A percentile compares a stretch with the other conserved stretches of the same genome.
Conservation (phyloP, 768 basidiomycete genomes). For the Amanita fuliginea region DNA sequence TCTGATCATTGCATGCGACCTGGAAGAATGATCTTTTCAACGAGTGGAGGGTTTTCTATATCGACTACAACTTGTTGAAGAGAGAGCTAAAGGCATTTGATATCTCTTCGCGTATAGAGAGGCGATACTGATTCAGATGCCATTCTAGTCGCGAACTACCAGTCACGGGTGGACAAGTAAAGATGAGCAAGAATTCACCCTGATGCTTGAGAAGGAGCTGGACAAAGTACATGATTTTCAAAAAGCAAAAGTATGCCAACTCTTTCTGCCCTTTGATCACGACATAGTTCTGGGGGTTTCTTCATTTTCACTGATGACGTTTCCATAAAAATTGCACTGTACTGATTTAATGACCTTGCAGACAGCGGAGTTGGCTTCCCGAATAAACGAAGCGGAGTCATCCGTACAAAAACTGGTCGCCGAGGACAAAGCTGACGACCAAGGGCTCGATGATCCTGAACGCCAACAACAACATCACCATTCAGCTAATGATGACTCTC, state of each 20-base stretch:
- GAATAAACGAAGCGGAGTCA: conserved; percentile 75
- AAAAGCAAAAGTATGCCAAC: conserved; percentile 55
- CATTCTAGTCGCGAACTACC: conserved; percentile 26
- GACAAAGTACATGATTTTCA: conserved; percentile 95
- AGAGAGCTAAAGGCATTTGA: conserved; percentile 70
- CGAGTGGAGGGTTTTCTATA: conserved; percentile 87
- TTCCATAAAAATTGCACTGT: background rate
- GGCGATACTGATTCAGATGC: background rate
- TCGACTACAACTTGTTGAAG: conserved; percentile 85
- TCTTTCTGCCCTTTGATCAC: background rate
- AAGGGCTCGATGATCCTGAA: conserved; percentile 35
- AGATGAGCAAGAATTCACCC: conserved; percentile 78
- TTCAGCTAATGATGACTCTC: conserved; percentile 53
- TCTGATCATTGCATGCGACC: background rate
- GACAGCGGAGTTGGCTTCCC: conserved; percentile 73
- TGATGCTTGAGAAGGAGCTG: conserved; percentile 72
- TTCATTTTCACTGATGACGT: background rate
- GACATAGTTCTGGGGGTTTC: background rate
- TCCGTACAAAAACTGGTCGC: conserved; percentile 71
- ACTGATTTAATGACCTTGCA: conserved; percentile 16
- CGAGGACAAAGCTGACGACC: conserved; percentile 27
- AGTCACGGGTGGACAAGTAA: conserved; percentile 54
- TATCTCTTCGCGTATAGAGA: conserved; percentile 4
- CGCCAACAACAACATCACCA: conserved; percentile 41
- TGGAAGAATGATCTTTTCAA: conserved; percentile 69